A percentile compares a stretch with the other conserved stretches of the same genome.
phyloP scores from a whole-genome alignment of 2,329 filamentous ascomycete species.

The Sclerotinia sclerotiorum region DNA sequence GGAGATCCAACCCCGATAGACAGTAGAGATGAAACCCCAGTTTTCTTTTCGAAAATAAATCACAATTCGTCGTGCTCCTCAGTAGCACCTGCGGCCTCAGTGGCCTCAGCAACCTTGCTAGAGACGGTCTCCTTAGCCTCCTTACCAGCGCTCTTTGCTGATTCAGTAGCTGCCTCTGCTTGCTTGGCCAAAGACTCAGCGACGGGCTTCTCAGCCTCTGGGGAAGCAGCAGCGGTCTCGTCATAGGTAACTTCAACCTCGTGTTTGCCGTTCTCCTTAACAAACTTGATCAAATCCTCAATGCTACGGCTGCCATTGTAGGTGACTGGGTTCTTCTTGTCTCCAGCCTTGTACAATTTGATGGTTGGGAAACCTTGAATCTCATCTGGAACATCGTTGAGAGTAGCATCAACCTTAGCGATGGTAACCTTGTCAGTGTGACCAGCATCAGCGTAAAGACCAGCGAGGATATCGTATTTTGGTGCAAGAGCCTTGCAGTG shows the following conservation, averaged over 20 bases:
- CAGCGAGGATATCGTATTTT: constrained; percentile 90
- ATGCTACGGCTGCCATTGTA: constrained; percentile 87
- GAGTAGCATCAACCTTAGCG: constrained; percentile 95
- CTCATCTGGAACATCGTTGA: constrained; percentile 95
- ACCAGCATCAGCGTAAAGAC: constrained; percentile 71
- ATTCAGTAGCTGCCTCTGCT: constrained; percentile 43
- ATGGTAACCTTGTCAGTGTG: constrained; percentile 84
- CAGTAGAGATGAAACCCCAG: constrained; percentile 34
- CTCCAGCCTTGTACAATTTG: constrained; percentile 92
- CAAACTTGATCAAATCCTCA: constrained; percentile 87
- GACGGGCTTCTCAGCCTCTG: constrained; percentile 47
- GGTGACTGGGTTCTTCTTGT: constrained; percentile 80
- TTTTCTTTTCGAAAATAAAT: constrained; percentile 37
- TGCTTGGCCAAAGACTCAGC: constrained; percentile 44
- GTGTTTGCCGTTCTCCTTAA: constrained; percentile 94
- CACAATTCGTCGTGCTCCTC: constrained; percentile 74
- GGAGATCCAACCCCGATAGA: constrained; percentile 25
- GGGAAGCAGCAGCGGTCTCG: constrained; percentile 47
- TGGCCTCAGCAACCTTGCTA: constrained; percentile 49
- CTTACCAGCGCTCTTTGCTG: constrained; percentile 45
- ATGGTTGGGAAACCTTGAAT: constrained; percentile 98
- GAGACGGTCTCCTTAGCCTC: constrained; percentile 50
- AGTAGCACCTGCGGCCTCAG: constrained; percentile 44
- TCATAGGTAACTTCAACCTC: constrained; percentile 65
- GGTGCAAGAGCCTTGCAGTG: constrained; percentile 99